Conservation (phyloP, 78 protist species). For the Goniomonas avonlea region DNA sequence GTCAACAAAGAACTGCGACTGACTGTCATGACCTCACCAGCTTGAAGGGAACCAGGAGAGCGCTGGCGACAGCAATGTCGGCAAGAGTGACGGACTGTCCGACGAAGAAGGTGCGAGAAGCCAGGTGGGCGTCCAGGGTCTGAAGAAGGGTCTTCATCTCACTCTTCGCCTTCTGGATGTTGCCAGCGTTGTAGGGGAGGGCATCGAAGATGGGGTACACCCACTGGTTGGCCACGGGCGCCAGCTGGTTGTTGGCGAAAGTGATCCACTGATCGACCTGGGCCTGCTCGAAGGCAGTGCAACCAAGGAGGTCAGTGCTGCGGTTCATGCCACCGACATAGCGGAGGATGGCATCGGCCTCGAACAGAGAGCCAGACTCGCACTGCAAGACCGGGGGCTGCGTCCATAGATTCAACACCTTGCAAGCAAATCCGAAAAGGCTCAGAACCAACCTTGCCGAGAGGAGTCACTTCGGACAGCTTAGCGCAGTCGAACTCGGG, state of each 20-base stretch:
- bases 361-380: too few species aligned
- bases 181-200: slow-evolving; percentile 12
- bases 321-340: too few species aligned
- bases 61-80: slow-evolving; percentile 59
- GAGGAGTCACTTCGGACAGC: too few species aligned
- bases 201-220: slow-evolving; percentile 52
- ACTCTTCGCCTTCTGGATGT: slow-evolving; percentile 38
- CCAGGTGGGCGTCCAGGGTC: slow-evolving; percentile 37
- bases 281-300: too few species aligned
- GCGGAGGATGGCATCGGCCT: too few species aligned
- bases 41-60: slow-evolving; percentile 42
- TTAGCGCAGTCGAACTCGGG: too few species aligned
- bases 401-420: too few species aligned
- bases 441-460: too few species aligned
- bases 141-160: slow-evolving; percentile 29
- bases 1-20: neutral
- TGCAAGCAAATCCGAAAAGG: too few species aligned
- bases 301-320: too few species aligned
- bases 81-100: slow-evolving; percentile 67
- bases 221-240: slow-evolving; percentile 24
- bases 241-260: slow-evolving; percentile 57
- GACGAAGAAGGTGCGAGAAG: slow-evolving; percentile 55
- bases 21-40: slow-evolving; percentile 28
- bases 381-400: too few species aligned
- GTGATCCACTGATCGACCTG: slow-evolving; percentile 63